Evolutionary conservation across 2,329 filamentous ascomycete species (phyloP).

Genomic region (Hypomyces perniciosus): DNA sequence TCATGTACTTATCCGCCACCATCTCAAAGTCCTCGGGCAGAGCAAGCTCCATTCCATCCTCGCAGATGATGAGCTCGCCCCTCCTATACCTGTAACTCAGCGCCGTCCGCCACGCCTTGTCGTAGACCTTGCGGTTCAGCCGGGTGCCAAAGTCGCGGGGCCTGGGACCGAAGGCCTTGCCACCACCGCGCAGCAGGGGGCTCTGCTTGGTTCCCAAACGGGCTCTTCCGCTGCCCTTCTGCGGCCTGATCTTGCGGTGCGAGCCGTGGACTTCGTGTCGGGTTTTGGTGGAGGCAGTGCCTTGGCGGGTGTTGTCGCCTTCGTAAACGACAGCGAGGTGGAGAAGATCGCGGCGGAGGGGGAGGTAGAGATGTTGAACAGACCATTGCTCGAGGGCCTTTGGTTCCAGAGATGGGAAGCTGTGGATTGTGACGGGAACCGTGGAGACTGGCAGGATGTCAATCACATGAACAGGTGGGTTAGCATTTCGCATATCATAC

Average conservation of each 20-base stretch:
- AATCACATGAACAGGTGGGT: not conserved
- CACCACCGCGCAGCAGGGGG: slow-evolving; percentile 77
- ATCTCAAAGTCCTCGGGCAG: slow-evolving; percentile 46
- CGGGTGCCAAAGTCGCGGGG: slow-evolving; percentile 84
- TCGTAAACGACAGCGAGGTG: slow-evolving; percentile 91
- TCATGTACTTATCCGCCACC: slow-evolving; percentile 35
- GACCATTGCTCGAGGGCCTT: slow-evolving; percentile 71
- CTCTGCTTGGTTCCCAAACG: slow-evolving; percentile 77
- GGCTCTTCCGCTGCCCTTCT: slow-evolving; percentile 80
- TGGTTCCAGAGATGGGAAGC: slow-evolving; percentile 85
- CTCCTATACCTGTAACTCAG: slow-evolving; percentile 84
- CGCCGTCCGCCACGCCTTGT: slow-evolving; percentile 90
- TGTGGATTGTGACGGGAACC: slow-evolving; percentile 80
- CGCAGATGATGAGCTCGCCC: slow-evolving; percentile 81
- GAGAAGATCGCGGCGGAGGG: slow-evolving; percentile 83
- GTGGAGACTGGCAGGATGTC: slow-evolving; percentile 42
- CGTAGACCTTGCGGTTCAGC: slow-evolving; percentile 85
- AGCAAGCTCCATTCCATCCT: slow-evolving; percentile 66
- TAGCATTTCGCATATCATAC: slow-evolving; percentile 25
- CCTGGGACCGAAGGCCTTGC: slow-evolving; percentile 83
- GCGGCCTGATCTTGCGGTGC: slow-evolving; percentile 70
- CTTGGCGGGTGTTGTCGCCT: slow-evolving; percentile 80
- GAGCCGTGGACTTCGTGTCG: slow-evolving; percentile 80
- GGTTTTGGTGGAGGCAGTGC: slow-evolving; percentile 77
- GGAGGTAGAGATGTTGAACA: slow-evolving; percentile 76